Percentiles rank a stretch among this genome's conserved stretches.
phyloP scores from a whole-genome alignment of 176 grass and related monocot genomes.

The Carex cristatella region DNA sequence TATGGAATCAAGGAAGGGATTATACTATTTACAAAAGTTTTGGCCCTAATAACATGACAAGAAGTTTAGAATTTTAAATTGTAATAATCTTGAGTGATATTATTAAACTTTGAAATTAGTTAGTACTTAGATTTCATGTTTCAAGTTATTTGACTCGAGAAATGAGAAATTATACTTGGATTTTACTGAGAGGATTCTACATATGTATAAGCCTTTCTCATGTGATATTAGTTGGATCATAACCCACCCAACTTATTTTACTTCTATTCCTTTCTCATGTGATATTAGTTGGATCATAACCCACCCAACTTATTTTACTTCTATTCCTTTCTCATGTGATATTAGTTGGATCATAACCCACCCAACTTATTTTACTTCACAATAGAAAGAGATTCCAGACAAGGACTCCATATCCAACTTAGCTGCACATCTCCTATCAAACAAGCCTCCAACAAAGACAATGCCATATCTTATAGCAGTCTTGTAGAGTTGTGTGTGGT shows the following conservation, averaged over 20 bases:
- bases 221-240: neutral
- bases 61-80: neutral
- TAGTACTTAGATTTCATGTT: neutral
- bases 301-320: neutral
- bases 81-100: neutral
- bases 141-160: neutral
- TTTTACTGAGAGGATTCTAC: neutral
- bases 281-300: neutral
- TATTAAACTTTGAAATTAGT: neutral
- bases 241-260: neutral
- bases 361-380: conserved; percentile 1
- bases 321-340: neutral
- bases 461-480: conserved; percentile 29
- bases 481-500: neutral
- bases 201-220: neutral
- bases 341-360: neutral
- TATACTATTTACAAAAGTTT: conserved; percentile 1
- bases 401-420: conserved; percentile 35
- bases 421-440: conserved; percentile 15
- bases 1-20: neutral
- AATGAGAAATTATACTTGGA: neutral
- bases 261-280: neutral
- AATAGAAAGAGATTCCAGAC: conserved; percentile 46
- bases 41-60: neutral
- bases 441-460: conserved; percentile 38